phyloP scores from a whole-genome alignment of 2,329 filamentous ascomycete species.

The Hypoxylon sp. region DNA sequence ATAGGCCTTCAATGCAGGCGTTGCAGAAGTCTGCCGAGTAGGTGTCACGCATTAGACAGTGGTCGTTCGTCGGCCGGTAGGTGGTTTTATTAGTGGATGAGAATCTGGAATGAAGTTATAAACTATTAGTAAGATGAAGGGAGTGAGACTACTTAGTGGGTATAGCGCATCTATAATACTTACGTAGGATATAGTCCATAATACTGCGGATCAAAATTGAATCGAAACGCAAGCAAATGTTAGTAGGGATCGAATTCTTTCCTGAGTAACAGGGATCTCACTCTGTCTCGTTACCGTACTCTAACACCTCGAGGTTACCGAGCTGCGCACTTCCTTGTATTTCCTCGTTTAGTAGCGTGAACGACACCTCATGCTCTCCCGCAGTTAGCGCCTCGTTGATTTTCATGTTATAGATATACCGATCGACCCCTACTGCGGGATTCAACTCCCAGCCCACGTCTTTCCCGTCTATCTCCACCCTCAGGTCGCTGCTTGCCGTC shows the following conservation, averaged over 20 bases:
- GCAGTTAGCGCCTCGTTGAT: conserved; percentile 44
- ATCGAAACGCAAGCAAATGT: conserved; percentile 36
- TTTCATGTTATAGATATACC: conserved; percentile 52
- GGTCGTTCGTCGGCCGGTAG: conserved; percentile 52
- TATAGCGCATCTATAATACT: conserved; percentile 15
- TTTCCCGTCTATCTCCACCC: conserved; percentile 49
- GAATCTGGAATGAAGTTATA: conserved; percentile 38
- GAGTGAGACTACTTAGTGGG: neutral
- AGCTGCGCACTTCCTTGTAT: conserved; percentile 51
- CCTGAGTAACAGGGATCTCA: conserved; percentile 32
- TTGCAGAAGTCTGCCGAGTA: conserved; percentile 50
- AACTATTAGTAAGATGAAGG: neutral
- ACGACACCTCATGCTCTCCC: conserved; percentile 47
- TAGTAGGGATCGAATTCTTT: conserved; percentile 2
- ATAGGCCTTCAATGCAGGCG: conserved; percentile 51
- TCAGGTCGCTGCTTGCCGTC: conserved; percentile 47
- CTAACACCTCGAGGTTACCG: conserved; percentile 50
- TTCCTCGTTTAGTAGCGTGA: conserved; percentile 48
- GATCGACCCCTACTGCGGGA: conserved; percentile 47
- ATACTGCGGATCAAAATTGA: conserved; percentile 43
- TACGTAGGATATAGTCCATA: conserved; percentile 51
- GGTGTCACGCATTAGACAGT: conserved; percentile 50
- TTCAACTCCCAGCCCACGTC: conserved; percentile 52
- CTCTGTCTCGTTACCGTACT: conserved; percentile 50
- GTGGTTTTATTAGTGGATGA: conserved; percentile 47